These are phyloP conservation scores for Saksenaea oblongispora DNA, from an alignment of 371 early-diverging fungal species.

Conservation along the genomic window DNA sequence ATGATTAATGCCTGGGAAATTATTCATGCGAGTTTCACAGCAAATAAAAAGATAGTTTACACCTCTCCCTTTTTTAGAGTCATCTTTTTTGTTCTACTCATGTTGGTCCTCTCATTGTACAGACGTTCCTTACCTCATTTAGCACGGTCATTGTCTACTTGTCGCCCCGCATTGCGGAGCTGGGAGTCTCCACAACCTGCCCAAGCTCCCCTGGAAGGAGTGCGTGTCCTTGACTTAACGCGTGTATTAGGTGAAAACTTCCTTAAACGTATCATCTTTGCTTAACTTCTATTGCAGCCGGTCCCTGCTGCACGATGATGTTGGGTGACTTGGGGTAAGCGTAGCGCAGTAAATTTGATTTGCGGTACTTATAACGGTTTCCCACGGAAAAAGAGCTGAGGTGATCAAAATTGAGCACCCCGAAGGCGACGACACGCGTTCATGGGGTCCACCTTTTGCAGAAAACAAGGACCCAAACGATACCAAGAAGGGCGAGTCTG, in stretches of 20 bases:
- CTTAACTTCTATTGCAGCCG: constrained; percentile 48
- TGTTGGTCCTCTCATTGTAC: neutral
- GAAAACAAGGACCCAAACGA: constrained; percentile 41
- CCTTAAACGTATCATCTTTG: constrained; percentile 5
- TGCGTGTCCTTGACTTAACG: constrained; percentile 82
- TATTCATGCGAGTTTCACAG: neutral
- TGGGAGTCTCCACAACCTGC: neutral
- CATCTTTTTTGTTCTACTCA: neutral
- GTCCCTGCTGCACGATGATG: constrained; percentile 85
- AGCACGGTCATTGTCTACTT: neutral
- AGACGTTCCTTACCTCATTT: neutral
- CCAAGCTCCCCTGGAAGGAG: constrained; percentile 67
- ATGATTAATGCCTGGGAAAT: neutral
- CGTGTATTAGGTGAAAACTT: constrained; percentile 69
- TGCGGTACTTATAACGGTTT: neutral
- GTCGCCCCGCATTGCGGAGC: neutral
- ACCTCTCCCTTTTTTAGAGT: neutral
- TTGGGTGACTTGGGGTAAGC: constrained; percentile 84
- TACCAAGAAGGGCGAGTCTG: constrained; percentile 62
- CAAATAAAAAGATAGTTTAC: too few relatives aligned
- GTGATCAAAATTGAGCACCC: constrained; percentile 90
- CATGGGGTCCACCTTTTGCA: constrained; percentile 83
- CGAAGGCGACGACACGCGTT: constrained; percentile 83
- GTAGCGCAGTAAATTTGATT: neutral
- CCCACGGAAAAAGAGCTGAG: constrained; percentile 67